phyloP scores from a whole-genome alignment of 1,284 basidiomycete genomes.

The Trametes versicolor region DNA sequence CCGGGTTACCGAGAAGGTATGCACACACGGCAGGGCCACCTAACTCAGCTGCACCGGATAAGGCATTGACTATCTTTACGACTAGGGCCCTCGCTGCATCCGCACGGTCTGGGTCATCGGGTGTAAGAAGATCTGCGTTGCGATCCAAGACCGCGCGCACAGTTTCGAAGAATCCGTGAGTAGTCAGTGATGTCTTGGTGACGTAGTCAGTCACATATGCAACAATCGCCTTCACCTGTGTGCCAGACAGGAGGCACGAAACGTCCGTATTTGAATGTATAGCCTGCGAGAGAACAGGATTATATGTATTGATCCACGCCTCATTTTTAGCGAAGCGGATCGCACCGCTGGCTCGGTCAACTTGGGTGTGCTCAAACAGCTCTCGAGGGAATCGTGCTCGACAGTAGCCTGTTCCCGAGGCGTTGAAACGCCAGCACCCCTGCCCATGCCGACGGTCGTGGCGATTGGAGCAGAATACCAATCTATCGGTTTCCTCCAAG shows the following conservation, averaged over 20 bases:
- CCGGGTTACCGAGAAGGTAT: slow-evolving; percentile 24
- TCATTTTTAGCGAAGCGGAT: slow-evolving; percentile 20
- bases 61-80: slow-evolving; percentile 23
- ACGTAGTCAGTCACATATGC: slow-evolving; percentile 21
- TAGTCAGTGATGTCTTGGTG: slow-evolving; percentile 18
- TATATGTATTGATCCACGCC: slow-evolving; percentile 27
- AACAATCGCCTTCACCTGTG: slow-evolving; percentile 15
- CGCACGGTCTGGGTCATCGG: no score
- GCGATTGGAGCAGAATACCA: slow-evolving; percentile 11
- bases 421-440: slow-evolving; percentile 9
- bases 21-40: slow-evolving; percentile 24
- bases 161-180: not conserved
- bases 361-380: not conserved
- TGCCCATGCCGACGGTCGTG: slow-evolving; percentile 9
- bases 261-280: slow-evolving; percentile 14
- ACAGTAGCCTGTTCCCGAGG: slow-evolving; percentile 18
- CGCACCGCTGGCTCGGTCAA: slow-evolving; percentile 13
- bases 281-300: not conserved
- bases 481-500: slow-evolving; percentile 1
- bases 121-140: not conserved
- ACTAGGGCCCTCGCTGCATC: not conserved
- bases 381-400: slow-evolving; percentile 14
- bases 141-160: not conserved
- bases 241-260: slow-evolving; percentile 17
- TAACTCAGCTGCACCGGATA: slow-evolving; percentile 17